Evolutionary conservation across 164 flowering plant genomes (phyloP).

Genomic region (Piper longum): DNA sequence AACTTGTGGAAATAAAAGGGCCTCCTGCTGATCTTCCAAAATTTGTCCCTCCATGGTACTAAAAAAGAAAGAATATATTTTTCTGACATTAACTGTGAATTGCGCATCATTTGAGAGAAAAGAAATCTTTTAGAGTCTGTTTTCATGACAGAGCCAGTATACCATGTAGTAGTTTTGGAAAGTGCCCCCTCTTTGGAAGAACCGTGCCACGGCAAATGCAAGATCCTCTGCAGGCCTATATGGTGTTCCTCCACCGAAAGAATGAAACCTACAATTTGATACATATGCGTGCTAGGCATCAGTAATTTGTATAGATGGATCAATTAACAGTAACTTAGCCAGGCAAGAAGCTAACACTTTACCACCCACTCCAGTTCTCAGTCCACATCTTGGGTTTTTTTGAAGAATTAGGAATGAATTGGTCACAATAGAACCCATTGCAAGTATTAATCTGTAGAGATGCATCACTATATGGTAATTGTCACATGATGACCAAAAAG

Average conservation of each 20-base stretch:
- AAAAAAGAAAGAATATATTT: slow-evolving; percentile 7
- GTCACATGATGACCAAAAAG: neutral
- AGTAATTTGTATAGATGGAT: neutral
- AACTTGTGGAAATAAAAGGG: too few species aligned
- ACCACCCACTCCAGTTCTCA: slow-evolving; percentile 98
- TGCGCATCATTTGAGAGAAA: neutral
- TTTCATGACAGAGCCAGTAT: neutral
- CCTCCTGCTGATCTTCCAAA: too few species aligned
- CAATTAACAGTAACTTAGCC: neutral
- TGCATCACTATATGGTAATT: neutral
- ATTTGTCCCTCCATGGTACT: slow-evolving; percentile 15
- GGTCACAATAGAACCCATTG: slow-evolving; percentile 92
- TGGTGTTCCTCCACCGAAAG: slow-evolving; percentile 53
- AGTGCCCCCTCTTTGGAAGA: too few species aligned
- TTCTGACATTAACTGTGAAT: neutral
- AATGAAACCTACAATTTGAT: slow-evolving; percentile 47
- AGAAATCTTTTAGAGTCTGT: neutral
- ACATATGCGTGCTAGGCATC: neutral
- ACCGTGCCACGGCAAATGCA: too few species aligned
- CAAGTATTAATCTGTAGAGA: slow-evolving; percentile 56
- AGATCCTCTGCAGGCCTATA: too few species aligned
- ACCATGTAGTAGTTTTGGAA: slow-evolving; percentile 8
- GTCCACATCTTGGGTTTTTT: slow-evolving; percentile 98
- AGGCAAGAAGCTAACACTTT: slow-evolving; percentile 8
- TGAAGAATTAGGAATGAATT: slow-evolving; percentile 80